A percentile compares a stretch with the other conserved stretches of the same genome.
Evolutionary conservation across 2,329 filamentous ascomycete species (phyloP).

Genomic region (Beauveria asiatica): DNA sequence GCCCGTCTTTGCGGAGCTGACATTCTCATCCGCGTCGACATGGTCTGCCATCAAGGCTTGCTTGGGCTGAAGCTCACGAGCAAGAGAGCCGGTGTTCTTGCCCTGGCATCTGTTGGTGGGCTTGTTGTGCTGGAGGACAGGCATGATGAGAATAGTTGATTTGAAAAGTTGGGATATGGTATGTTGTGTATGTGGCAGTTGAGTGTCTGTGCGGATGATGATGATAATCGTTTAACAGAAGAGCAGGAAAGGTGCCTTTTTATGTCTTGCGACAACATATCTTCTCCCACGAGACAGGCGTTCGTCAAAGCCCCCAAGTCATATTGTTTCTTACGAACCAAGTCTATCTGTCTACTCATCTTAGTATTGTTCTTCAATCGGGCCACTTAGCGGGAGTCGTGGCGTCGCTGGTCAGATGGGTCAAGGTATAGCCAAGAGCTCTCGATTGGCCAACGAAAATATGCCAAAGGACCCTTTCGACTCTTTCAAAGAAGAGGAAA

Average conservation of each 20-base stretch:
- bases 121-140: not conserved
- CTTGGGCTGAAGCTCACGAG: not conserved
- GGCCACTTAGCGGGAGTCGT: constrained; percentile 5
- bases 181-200: not conserved
- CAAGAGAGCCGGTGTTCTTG: not conserved
- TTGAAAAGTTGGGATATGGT: not conserved
- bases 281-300: not conserved
- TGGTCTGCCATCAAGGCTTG: not conserved
- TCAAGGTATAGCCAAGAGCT: not conserved
- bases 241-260: not conserved
- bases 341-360: constrained; percentile 15
- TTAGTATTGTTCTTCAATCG: constrained; percentile 18
- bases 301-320: constrained; percentile 20
- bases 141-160: not conserved
- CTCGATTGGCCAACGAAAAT: not conserved
- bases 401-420: constrained; percentile 9
- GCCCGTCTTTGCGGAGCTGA: not conserved
- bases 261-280: not conserved
- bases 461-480: not conserved
- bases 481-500: not conserved
- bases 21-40: not conserved
- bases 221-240: not conserved
- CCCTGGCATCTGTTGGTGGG: not conserved
- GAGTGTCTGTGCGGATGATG: not conserved
- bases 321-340: not conserved